These are phyloP conservation scores for Pilobolus umbonatus DNA, from an alignment of 192 early-diverging fungal species.

Conservation along the genomic window DNA sequence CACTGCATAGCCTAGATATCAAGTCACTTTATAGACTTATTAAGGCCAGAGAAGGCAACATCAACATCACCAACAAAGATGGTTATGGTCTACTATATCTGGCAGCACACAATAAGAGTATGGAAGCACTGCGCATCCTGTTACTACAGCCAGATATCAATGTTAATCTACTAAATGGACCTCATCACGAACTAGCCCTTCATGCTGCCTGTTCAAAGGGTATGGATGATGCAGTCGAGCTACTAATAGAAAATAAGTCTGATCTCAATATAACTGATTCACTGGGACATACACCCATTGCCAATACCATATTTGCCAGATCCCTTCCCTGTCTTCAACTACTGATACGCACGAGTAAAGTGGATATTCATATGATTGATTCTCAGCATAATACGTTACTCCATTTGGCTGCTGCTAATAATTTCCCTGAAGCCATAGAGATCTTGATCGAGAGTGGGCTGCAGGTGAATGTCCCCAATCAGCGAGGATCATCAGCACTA, in stretches of 20 bases:
- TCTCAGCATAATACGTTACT: constrained; percentile 23
- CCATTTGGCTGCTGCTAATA: constrained; percentile 28
- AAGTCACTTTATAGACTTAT: constrained; percentile 33
- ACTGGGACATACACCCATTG: constrained; percentile 32
- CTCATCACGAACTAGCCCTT: constrained; percentile 28
- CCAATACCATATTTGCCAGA: constrained; percentile 24
- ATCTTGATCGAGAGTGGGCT: constrained; percentile 19
- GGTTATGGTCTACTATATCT: constrained; percentile 35
- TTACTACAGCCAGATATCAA: constrained; percentile 24
- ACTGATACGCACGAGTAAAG: constrained; percentile 5
- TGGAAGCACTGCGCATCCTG: constrained; percentile 34
- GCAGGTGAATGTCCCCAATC: constrained; percentile 17
- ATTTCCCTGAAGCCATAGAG: constrained; percentile 22
- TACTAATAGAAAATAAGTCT: constrained; percentile 30
- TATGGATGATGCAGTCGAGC: constrained; percentile 26
- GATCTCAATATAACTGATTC: constrained; percentile 20
- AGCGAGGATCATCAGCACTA: constrained; percentile 24
- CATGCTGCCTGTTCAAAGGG: constrained; percentile 22
- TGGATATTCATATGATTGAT: constrained; percentile 6
- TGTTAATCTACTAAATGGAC: constrained; percentile 29
- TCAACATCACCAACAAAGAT: constrained; percentile 8
- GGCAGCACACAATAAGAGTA: constrained; percentile 29
- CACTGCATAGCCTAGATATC: constrained; percentile 25
- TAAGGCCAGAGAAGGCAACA: constrained; percentile 1
- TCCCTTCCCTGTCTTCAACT: constrained; percentile 13